These are phyloP conservation scores for Henckelia pumila DNA, from an alignment of 257 asterid species.

Conservation along the genomic window DNA sequence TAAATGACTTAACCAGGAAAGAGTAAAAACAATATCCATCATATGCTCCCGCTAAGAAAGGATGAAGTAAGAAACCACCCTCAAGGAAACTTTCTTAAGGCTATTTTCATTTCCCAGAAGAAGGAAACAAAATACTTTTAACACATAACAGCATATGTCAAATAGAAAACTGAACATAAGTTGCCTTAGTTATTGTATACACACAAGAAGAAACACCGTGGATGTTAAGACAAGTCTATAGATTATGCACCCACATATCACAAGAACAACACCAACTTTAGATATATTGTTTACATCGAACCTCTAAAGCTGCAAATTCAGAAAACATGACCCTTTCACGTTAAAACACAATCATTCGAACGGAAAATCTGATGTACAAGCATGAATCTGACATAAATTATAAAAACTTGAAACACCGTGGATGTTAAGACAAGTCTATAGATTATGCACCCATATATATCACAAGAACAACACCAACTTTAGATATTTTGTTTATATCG, in stretches of 20 bases:
- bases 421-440: not conserved
- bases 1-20: constrained; percentile 11
- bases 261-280: too few relatives aligned
- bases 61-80: constrained; percentile 63
- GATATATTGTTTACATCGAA: too few relatives aligned
- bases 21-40: constrained; percentile 6
- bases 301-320: too few relatives aligned
- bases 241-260: constrained; percentile 4
- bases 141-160: constrained; percentile 7
- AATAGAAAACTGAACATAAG: constrained; percentile 11
- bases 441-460: not conserved
- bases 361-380: too few relatives aligned
- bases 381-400: too few relatives aligned
- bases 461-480: not conserved
- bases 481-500: too few relatives aligned
- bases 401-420: too few relatives aligned
- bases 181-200: constrained; percentile 1
- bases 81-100: constrained; percentile 55
- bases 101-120: constrained; percentile 80
- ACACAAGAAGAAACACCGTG: constrained; percentile 3
- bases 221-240: not conserved
- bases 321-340: too few relatives aligned
- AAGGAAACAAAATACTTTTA: constrained; percentile 20
- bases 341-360: too few relatives aligned
- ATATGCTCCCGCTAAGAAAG: constrained; percentile 71